phyloP scores from a whole-genome alignment of 2,329 filamentous ascomycete genomes.

The Pseudocercospora musae region DNA sequence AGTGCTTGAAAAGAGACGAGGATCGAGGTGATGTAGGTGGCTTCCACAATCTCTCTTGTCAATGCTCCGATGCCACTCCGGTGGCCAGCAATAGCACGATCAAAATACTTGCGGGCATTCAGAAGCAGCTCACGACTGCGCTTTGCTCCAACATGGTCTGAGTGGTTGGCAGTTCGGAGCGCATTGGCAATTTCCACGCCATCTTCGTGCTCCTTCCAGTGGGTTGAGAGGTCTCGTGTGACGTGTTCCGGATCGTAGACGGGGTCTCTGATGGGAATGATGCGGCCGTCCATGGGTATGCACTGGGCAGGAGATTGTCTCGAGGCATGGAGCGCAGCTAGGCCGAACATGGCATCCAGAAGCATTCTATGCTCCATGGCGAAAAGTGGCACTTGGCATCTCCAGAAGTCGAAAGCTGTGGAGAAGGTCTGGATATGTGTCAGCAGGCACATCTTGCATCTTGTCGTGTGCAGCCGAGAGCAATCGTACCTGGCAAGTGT shows the following conservation, averaged over 20 bases:
- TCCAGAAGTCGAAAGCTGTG: slow-evolving; percentile 26
- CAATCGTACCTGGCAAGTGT: slow-evolving; percentile 16
- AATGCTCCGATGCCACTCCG: slow-evolving; percentile 17
- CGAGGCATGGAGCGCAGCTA: slow-evolving; percentile 27
- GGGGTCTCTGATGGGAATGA: slow-evolving; percentile 12
- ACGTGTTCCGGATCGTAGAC: not conserved
- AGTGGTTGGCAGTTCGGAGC: slow-evolving; percentile 1
- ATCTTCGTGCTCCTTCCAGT: slow-evolving; percentile 5
- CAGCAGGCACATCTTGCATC: not conserved
- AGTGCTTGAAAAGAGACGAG: slow-evolving; percentile 26
- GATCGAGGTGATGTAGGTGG: slow-evolving; percentile 25
- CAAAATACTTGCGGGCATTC: slow-evolving; percentile 25
- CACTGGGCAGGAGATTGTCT: slow-evolving; percentile 18
- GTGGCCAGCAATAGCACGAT: slow-evolving; percentile 28
- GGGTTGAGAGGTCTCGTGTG: not conserved
- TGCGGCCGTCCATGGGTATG: slow-evolving; percentile 18
- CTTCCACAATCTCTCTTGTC: slow-evolving; percentile 21
- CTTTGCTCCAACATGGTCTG: slow-evolving; percentile 8
- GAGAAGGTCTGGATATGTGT: slow-evolving; percentile 17
- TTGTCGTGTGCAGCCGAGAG: not conserved
- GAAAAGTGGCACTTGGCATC: slow-evolving; percentile 25
- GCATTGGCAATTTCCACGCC: not conserved
- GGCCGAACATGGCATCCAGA: slow-evolving; percentile 27
- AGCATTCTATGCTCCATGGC: slow-evolving; percentile 25
- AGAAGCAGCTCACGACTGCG: slow-evolving; percentile 23